Evolutionary conservation across 106 monocot species (phyloP).

Genomic region (Dioscorea zingiberensis): DNA sequence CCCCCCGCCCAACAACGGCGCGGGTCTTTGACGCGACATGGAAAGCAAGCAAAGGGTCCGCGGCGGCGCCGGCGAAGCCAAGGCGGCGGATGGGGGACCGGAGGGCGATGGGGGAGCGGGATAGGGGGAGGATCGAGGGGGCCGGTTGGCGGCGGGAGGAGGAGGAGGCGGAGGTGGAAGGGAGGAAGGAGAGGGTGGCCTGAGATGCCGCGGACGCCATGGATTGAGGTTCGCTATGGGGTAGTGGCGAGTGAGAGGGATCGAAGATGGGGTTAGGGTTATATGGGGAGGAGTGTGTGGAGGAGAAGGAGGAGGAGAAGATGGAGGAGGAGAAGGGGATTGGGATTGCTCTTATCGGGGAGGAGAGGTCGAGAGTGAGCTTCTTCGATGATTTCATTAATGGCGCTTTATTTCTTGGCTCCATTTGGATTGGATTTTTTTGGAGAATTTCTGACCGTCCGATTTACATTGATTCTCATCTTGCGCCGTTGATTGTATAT

Average conservation of each 20-base stretch:
- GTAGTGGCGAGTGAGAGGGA: not conserved
- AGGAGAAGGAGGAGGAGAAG: constrained; percentile 10
- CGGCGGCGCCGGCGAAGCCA: constrained; percentile 41
- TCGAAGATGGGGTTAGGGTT: not conserved
- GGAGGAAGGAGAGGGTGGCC: constrained; percentile 43
- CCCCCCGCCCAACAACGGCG: constrained; percentile 27
- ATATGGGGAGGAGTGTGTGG: too few relatives aligned
- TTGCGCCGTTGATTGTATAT: too few relatives aligned
- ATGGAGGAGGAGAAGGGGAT: constrained; percentile 7
- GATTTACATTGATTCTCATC: too few relatives aligned
- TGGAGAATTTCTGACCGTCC: too few relatives aligned
- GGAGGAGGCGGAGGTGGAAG: constrained; percentile 23
- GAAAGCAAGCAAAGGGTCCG: constrained; percentile 27
- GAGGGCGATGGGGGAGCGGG: constrained; percentile 15
- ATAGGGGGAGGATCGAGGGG: constrained; percentile 2
- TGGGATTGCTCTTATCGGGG: constrained; percentile 38
- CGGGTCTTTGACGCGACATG: constrained; percentile 23
- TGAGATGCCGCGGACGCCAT: constrained; percentile 64
- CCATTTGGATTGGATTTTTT: too few relatives aligned
- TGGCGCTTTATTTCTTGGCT: too few relatives aligned
- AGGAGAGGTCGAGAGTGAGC: constrained; percentile 38
- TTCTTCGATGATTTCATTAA: too few relatives aligned
- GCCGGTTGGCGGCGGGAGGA: constrained; percentile 13
- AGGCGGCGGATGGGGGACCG: constrained; percentile 28
- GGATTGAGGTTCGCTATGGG: not conserved